Base-by-base conservation (phyloP, 2,329 filamentous ascomycete species). In the Cladobotryum mycophilum region DNA sequence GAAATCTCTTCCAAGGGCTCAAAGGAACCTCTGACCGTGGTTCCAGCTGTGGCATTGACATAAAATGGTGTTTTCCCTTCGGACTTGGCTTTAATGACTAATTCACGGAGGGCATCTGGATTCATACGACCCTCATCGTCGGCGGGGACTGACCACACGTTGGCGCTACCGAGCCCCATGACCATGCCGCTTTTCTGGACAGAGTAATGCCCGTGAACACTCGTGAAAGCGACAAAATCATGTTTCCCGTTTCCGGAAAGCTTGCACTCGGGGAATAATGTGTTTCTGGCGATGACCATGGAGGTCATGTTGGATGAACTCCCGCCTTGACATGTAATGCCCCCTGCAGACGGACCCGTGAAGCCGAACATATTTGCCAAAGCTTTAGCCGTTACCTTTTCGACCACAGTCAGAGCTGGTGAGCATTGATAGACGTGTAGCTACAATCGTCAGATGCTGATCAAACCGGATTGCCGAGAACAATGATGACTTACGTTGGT, bases 171-270 rank as follows among this genome's bases (percentile, higher is more conserved):
- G 35, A 99, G 79, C 0, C 93, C 93, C 60, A 86, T 86, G 63
- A 92, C 86, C 64, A 92, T 86, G n/a, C 91, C 91, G 3, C 90
- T 91, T 71, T 97, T 97, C 62, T 96, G 89, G 22, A 97, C 81
- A 5, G 85, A 91, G 73, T 97, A 99, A 74, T 97, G 93, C 0
- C 92, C 91, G 66, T 97, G 90, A 1, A 79, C 82, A 58, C 84
- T 89, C 3, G 92, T 96, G 72, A 97, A 96, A 49, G 96, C 71
- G 17, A 89, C 85, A 61, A 96, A 92, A 17, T 78, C 75, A 55
- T 75, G 69, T 3, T 65, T 63, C 1, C 75, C 78, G 62, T 90
- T 89, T 14, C 93, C 93, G 1, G 78, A 67, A 0, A 71, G 72
- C 67, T 95, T 96, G 47, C 85, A 89, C 9, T 81, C 75, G 0